These are phyloP conservation scores for Rasamsonia emersonii DNA, from an alignment of 2,329 filamentous ascomycete species.

Conservation along the genomic window DNA sequence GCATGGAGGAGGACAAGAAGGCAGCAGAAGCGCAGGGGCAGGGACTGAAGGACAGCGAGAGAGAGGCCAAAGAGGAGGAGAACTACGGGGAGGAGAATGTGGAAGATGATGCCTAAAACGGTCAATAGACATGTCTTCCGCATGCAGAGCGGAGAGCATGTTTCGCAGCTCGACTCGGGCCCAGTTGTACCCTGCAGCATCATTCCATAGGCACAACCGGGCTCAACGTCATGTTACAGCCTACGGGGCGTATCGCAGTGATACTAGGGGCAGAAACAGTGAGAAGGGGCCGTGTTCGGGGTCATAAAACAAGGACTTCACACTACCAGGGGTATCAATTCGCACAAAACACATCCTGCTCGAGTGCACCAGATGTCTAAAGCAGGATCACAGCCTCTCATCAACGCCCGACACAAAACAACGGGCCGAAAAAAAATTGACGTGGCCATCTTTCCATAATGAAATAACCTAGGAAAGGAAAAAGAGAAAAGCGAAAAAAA, in stretches of 20 bases:
- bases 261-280: too few relatives aligned
- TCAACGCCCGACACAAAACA: conserved; percentile 3
- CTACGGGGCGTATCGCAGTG: too few relatives aligned
- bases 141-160: too few relatives aligned
- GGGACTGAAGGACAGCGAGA: conserved; percentile 24
- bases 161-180: too few relatives aligned
- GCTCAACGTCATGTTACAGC: too few relatives aligned
- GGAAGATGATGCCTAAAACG: conserved; percentile 49
- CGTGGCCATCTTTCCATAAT: too few relatives aligned
- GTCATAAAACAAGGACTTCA: too few relatives aligned
- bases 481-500: conserved; percentile 14
- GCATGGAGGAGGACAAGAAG: conserved; percentile 54
- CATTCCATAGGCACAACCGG: too few relatives aligned
- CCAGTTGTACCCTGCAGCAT: too few relatives aligned
- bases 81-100: conserved; percentile 77
- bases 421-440: conserved; percentile 5
- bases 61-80: conserved; percentile 40
- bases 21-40: conserved; percentile 25
- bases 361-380: neutral
- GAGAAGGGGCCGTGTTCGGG: too few relatives aligned
- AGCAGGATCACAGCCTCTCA: too few relatives aligned
- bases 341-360: conserved; percentile 1
- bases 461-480: conserved; percentile 4
- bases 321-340: conserved; percentile 8
- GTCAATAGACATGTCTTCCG: too few relatives aligned